Conservation (phyloP, 805 yeast species). For the Brettanomyces naardenensis region DNA sequence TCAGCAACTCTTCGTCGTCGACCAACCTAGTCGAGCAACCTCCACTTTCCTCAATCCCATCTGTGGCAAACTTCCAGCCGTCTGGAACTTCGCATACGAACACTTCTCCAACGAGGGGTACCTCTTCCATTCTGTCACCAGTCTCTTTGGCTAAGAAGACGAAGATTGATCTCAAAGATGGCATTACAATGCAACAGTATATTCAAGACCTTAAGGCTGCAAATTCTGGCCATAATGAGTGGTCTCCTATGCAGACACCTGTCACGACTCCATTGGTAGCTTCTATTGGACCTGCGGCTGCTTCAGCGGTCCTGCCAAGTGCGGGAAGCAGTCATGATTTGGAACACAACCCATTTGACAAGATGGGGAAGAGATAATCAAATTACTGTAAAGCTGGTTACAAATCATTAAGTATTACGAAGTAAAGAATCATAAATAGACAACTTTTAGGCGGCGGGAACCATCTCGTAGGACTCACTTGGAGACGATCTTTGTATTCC, state of each 20-base stretch:
- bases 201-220: slow-evolving; percentile 15
- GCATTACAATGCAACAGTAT: slow-evolving; percentile 17
- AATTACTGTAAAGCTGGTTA: no score
- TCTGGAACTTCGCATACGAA: background rate
- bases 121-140: slow-evolving; percentile 1
- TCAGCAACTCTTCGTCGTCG: slow-evolving; percentile 13
- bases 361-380: background rate
- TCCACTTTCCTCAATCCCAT: slow-evolving; percentile 28
- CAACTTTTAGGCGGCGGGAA: no score
- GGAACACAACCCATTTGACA: slow-evolving; percentile 4
- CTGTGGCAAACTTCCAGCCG: slow-evolving; percentile 23
- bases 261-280: slow-evolving; percentile 30
- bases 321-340: background rate
- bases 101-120: background rate
- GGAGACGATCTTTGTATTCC: background rate
- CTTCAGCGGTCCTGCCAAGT: slow-evolving; percentile 26
- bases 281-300: slow-evolving; percentile 28
- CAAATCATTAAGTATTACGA: no score
- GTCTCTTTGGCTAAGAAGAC: background rate
- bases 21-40: slow-evolving; percentile 23
- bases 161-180: slow-evolving; percentile 3
- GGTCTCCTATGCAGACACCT: slow-evolving; percentile 13
- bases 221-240: background rate
- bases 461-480: no score
- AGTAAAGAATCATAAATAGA: no score